Percentiles rank a stretch among this genome's conserved stretches.
phyloP scores from a whole-genome alignment of 1,284 basidiomycete genomes.

The Bjerkandera adusta region DNA sequence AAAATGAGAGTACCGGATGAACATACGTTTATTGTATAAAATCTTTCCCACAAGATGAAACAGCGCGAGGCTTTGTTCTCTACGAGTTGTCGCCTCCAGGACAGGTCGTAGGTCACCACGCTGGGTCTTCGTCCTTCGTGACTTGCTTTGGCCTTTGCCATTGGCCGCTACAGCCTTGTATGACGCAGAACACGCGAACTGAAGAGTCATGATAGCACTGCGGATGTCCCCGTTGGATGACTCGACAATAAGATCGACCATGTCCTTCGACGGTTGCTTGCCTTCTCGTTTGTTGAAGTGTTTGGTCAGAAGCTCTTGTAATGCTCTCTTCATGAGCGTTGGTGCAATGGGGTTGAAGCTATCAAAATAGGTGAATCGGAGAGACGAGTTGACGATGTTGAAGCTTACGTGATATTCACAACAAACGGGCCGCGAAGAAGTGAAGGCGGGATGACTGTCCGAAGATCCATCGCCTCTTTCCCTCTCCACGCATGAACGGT shows the following conservation, averaged over 20 bases:
- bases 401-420: slow-evolving; percentile 64
- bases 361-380: background rate
- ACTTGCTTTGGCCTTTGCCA: slow-evolving; percentile 8
- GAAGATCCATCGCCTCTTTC: slow-evolving; percentile 64
- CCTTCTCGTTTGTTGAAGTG: slow-evolving; percentile 35
- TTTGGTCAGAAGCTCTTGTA: slow-evolving; percentile 60
- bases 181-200: slow-evolving; percentile 60
- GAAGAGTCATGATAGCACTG: slow-evolving; percentile 89
- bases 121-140: slow-evolving; percentile 18
- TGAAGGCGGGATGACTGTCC: slow-evolving; percentile 62
- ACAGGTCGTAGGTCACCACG: slow-evolving; percentile 32
- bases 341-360: slow-evolving; percentile 92
- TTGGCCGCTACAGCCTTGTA: no score
- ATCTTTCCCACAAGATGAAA: slow-evolving; percentile 95
- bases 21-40: slow-evolving; percentile 91
- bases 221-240: slow-evolving; percentile 89
- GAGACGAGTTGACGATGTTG: background rate
- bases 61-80: slow-evolving; percentile 84
- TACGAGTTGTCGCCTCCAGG: slow-evolving; percentile 70
- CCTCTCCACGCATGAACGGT: slow-evolving; percentile 39
- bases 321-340: slow-evolving; percentile 80
- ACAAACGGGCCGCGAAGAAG: slow-evolving; percentile 65
- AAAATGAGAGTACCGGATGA: background rate
- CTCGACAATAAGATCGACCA: slow-evolving; percentile 73
- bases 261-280: slow-evolving; percentile 54